Conservation (phyloP, 2,329 filamentous ascomycete genomes). For the Triangularia setosa region DNA sequence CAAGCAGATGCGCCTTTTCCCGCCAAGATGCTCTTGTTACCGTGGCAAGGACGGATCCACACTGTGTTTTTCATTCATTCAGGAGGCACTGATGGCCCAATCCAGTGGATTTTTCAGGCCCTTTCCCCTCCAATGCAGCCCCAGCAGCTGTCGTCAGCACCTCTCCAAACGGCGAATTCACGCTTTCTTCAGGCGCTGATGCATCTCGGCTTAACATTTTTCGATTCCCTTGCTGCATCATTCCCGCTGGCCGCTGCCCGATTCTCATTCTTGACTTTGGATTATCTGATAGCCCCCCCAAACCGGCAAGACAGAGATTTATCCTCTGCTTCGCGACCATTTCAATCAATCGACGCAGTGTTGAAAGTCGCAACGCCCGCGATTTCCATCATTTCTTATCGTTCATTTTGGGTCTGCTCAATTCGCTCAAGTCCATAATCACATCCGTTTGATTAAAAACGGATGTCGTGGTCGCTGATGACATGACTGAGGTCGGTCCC, state of each 20-base stretch:
- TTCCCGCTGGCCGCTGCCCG: conserved; percentile 7
- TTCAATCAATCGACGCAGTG: conserved; percentile 24
- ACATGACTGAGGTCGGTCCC: conserved; percentile 68
- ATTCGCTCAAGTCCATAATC: conserved; percentile 34
- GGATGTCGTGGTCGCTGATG: conserved; percentile 66
- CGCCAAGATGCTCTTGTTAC: background rate
- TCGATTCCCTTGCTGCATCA: conserved; percentile 13
- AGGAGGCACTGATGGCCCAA: background rate
- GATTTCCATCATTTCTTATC: conserved; percentile 35
- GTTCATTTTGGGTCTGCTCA: conserved; percentile 31
- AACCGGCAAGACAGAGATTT: conserved; percentile 27
- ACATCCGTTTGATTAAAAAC: conserved; percentile 62
- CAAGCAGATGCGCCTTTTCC: conserved; percentile 3
- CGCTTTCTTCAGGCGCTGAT: conserved; percentile 18
- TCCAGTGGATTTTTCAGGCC: conserved; percentile 19
- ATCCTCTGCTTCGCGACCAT: conserved; percentile 19
- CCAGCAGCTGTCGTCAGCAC: conserved; percentile 17
- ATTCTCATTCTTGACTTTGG: conserved; percentile 13
- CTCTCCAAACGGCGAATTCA: conserved; percentile 8
- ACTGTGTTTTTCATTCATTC: conserved; percentile 15
- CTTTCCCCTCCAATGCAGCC: conserved; percentile 13
- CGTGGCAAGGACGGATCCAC: background rate
- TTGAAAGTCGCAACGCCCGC: conserved; percentile 24
- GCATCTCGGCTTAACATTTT: conserved; percentile 26
- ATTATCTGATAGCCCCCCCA: conserved; percentile 21